A percentile compares a stretch with the other conserved stretches of the same genome.
phyloP scores from a whole-genome alignment of 2,329 filamentous ascomycete genomes.

The Beauveria caledonica region DNA sequence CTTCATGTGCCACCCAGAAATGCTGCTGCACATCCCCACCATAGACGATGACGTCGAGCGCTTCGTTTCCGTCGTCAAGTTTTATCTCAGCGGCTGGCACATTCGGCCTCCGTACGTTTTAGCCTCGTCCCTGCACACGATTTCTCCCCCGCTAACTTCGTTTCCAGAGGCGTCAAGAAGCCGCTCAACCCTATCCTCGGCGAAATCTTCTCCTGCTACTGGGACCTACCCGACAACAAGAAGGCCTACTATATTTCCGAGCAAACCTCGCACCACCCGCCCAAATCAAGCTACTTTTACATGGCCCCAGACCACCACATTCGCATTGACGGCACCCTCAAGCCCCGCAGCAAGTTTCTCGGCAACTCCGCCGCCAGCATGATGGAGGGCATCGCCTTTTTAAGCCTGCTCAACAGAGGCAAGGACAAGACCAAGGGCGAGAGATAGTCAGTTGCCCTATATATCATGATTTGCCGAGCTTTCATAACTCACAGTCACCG shows the following conservation, averaged over 20 bases:
- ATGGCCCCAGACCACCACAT: slow-evolving; percentile 92
- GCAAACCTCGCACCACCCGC: slow-evolving; percentile 95
- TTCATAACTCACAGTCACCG: not conserved
- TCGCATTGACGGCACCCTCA: slow-evolving; percentile 89
- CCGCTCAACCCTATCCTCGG: slow-evolving; percentile 93
- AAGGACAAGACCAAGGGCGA: slow-evolving; percentile 59
- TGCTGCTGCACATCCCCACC: slow-evolving; percentile 75
- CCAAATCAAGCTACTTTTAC: slow-evolving; percentile 99
- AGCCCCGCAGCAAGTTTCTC: slow-evolving; percentile 88
- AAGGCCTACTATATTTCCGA: slow-evolving; percentile 93
- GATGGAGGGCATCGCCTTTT: slow-evolving; percentile 92
- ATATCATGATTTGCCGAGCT: too few relatives aligned
- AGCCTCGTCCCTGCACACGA: not conserved
- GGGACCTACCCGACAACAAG: slow-evolving; percentile 80
- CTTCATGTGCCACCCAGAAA: slow-evolving; percentile 99
- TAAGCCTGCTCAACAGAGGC: slow-evolving; percentile 74
- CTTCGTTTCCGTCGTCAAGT: slow-evolving; percentile 93
- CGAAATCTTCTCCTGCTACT: slow-evolving; percentile 91
- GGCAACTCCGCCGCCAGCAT: slow-evolving; percentile 96
- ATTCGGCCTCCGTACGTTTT: slow-evolving; percentile 83
- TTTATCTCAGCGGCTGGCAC: slow-evolving; percentile 98
- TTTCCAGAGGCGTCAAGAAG: slow-evolving; percentile 84
- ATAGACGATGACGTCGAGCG: slow-evolving; percentile 84
- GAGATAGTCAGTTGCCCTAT: slow-evolving; percentile 63
- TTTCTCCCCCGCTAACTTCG: not conserved